A percentile compares a stretch with the other conserved stretches of the same genome.
Evolutionary conservation across 495 filamentous ascomycete species (phyloP).

Genomic region (Neurospora sp.): DNA sequence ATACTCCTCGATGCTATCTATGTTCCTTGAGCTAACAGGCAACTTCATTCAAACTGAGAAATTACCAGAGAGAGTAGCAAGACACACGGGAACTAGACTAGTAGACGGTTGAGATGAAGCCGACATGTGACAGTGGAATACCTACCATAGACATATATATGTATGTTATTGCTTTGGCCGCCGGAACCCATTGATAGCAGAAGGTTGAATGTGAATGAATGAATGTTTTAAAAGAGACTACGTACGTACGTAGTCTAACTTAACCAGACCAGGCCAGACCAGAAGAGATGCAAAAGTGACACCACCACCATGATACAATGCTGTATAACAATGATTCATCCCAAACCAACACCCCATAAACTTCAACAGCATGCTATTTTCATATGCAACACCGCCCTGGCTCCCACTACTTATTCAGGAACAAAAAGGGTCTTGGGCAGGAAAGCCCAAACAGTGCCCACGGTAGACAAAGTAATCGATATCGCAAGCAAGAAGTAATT

Average conservation of each 20-base stretch:
- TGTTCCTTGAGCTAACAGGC: too few species aligned
- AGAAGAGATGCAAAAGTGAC: neutral
- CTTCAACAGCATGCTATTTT: neutral
- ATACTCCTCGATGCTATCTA: too few species aligned
- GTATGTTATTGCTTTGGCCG: too few species aligned
- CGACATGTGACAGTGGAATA: too few species aligned
- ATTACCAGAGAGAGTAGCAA: too few species aligned
- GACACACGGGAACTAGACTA: too few species aligned
- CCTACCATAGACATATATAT: too few species aligned
- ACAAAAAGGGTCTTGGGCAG: slow-evolving; percentile 57
- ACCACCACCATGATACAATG: neutral
- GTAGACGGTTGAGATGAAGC: too few species aligned
- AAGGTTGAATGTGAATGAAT: too few species aligned
- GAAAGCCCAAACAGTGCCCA: slow-evolving; percentile 83
- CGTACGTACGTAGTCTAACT: neutral
- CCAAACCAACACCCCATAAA: neutral
- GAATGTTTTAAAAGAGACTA: too few species aligned
- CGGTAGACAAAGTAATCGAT: slow-evolving; percentile 55
- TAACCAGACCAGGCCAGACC: neutral
- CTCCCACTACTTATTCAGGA: slow-evolving; percentile 17
- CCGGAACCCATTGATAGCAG: too few species aligned
- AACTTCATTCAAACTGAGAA: too few species aligned
- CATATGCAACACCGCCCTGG: neutral
- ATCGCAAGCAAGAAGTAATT: slow-evolving; percentile 61
- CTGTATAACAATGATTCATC: neutral